Evolutionary conservation across 2,329 filamentous ascomycete genomes (phyloP), one percentile per base, ranked within the genome.

Genomic region (Colletotrichum sp.): DNA sequence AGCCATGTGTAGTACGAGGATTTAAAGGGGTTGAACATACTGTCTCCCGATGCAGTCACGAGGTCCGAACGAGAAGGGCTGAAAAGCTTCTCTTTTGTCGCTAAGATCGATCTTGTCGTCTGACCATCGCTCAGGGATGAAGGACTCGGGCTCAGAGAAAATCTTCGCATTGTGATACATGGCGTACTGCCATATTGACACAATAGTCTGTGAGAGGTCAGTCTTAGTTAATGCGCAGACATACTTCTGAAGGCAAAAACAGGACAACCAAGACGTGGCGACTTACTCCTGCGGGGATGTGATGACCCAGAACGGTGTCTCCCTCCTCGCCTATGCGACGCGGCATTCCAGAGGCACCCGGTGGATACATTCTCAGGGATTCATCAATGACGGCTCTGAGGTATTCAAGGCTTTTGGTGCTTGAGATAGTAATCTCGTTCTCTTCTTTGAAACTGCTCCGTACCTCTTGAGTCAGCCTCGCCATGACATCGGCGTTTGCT

Each of bases 121-220:
- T 1, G 82, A 73, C 82, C 84, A 87, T 7, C 86, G 78, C 72
- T 87, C 85, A 0, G 90, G 90, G 3, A 48, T 9, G 7, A 86
- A 92, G 0, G 78, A 78, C 13, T 86, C 80, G 0, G 89, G 85
- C 1, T 88, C 82, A 6, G 81, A 82, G 78, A 89, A 91, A 77
- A 88, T 83, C 7, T 81, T 78, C 3, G 84, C 81, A 55, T 85
- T 85, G 74, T 85, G 85, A 75, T 86, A 86, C 15, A 86, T 82
- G 4, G 87, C 82, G 78, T 82, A 88, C 57, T 89, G 87, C 61
- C 85, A 84, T 1, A 89, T 81, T 0, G 84, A 83, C 0, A 90
- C 83, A 8, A 80, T 77, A 2, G n/a, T n/a, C n/a, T n/a, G n/a
- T n/a, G n/a, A n/a, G n/a, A n/a, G n/a, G n/a, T n/a, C n/a, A n/a